phyloP scores from a whole-genome alignment of 2,329 filamentous ascomycete genomes.

The Nigrograna mackinnonii region DNA sequence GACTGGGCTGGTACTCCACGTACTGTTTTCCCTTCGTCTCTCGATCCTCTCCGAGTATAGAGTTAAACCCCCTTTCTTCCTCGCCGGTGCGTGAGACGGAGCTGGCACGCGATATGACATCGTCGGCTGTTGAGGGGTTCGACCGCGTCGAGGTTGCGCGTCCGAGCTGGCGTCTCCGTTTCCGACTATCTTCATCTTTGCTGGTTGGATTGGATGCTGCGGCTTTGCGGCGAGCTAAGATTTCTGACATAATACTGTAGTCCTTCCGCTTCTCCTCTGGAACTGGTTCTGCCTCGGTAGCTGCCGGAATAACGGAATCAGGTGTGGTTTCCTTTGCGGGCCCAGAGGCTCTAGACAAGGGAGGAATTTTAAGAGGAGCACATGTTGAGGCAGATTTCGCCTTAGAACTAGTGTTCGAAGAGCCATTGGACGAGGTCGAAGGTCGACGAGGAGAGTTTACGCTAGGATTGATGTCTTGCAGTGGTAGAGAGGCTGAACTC shows the following conservation, averaged over 20 bases:
- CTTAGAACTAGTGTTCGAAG: conserved; percentile 12
- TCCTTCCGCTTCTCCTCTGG: conserved; percentile 16
- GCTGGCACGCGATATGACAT: conserved; percentile 12
- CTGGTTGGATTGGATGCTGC: conserved; percentile 13
- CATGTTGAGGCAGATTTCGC: conserved; percentile 11
- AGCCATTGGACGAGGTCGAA: conserved; percentile 29
- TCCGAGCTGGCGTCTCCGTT: conserved; percentile 29
- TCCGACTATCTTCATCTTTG: conserved; percentile 21
- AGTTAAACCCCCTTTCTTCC: conserved; percentile 12
- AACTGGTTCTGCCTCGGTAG: conserved; percentile 1
- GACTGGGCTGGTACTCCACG: conserved; percentile 37
- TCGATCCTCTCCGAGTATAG: background rate
- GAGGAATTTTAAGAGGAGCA: conserved; percentile 20
- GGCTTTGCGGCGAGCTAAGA: conserved; percentile 34
- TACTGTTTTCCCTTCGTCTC: conserved; percentile 10
- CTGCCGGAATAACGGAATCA: conserved; percentile 27
- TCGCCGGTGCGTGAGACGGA: conserved; percentile 19
- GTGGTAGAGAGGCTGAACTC: conserved; percentile 23
- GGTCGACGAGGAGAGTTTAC: conserved; percentile 33
- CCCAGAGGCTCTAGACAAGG: conserved; percentile 15
- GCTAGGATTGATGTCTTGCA: conserved; percentile 29
- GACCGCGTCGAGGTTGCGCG: conserved; percentile 35
- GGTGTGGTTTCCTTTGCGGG: conserved; percentile 19
- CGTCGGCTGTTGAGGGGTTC: conserved; percentile 29
- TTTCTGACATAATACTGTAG: conserved; percentile 31